Base-by-base conservation (phyloP, 148 eudicot species). In the Silene uniflora region DNA sequence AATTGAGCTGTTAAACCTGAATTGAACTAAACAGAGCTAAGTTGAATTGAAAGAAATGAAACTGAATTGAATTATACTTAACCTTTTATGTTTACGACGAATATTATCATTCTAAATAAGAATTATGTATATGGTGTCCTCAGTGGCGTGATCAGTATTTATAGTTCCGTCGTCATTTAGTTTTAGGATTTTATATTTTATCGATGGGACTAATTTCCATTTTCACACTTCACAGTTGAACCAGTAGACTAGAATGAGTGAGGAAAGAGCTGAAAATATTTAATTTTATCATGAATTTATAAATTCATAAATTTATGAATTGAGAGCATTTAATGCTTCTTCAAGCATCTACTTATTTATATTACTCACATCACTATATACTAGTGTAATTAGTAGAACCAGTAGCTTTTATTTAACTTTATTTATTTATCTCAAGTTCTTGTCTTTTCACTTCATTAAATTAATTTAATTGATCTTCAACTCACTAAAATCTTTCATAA, bases 181-280 rank as follows among this genome's bases (percentile, higher is more conserved):
- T 32, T 32, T 2, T 32, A 3, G 2, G 35, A 32, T 32, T 32
- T 32, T 32, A 32, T 32, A 32, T 32, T 32, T 32, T 32, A 32
- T 32, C 4, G 35, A 32, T 32, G 44, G 9, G 13, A 67, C 49
- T 7, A 18, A 67, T 67, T 44, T 10, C 47, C 24, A 69, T 69
- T 46, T 69, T 69, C 56, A 22, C 58, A 69, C 54, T 44, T 44
- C 3, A 10, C 16, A 44, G 29, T 10, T 39, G 9, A 39, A 35
- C 29, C 35, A 39, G 44, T 39, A 44, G 25, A 44, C 4, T 25
- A 42, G 76, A 35, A 54, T 67, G 70, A 19, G 72, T 46, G 72
- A 69, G 72, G 72, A 69, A 69, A 47, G 56, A 46, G 56, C 59
- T 46, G 72, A 69, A 19, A 46, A 19, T 69, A 69, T 67, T 67